Base-by-base conservation (phyloP, 192 early-diverging fungal species). In the Coemansia sp. region DNA sequence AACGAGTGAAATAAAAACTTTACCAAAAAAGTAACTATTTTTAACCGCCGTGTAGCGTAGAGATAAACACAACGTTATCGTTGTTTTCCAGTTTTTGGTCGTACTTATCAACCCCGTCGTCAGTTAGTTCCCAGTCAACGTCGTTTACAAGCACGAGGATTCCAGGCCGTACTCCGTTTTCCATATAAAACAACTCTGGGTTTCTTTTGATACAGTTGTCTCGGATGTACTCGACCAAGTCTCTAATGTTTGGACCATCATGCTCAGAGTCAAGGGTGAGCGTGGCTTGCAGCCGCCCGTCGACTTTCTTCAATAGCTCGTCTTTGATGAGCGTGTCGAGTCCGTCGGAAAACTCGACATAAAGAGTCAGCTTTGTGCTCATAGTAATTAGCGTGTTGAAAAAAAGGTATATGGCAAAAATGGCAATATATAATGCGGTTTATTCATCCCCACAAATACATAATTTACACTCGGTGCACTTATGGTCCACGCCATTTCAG, bases 41-140 rank as follows among this genome's bases (percentile, higher is more conserved):
- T 21, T 56, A 99, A 23, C 97, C 97, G 19, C 97, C 97, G 68
- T 99, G 97, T 48, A 99, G 70, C n/a, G 97, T 99, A 19, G 92
- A 94, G 64, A 99, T 97, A 76, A 99, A 98, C 22, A 93, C 87
- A 53, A 99, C 89, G 37, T 82, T 78, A 72, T 97, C 96, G 25
- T 79, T 72, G 48, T 92, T 79, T 66, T 92, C 64, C 39, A 99
- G 60, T 59, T 82, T 71, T 65, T 96, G 96, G 51, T 94, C 90
- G 35, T 90, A 70, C 59, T 92, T 91, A 19, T 93, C 96, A 72
- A 90, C 89, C 22, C 39, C 52, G 50, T 92, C 91, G 15, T 92
- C 95, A 71, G 91, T 89, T 27, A 99, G 77, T 72, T 99, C 97
- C 96, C 96, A 99, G 68, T 99, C 97, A 2, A 85, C 83, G 39